Evolutionary conservation across 306 rosid species (phyloP).

Genomic region (Quercus cerris): DNA sequence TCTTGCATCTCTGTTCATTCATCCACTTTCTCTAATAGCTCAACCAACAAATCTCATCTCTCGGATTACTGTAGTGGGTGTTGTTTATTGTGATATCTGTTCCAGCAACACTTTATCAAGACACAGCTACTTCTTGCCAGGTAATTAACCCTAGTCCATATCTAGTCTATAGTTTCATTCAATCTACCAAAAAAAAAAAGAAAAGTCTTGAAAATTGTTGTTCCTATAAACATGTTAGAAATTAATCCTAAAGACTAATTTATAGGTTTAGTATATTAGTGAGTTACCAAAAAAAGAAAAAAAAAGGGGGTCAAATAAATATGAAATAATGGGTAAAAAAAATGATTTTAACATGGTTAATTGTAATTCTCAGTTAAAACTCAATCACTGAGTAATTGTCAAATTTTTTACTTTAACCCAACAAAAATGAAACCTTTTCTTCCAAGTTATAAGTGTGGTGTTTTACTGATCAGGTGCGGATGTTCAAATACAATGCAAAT

Average conservation of each 20-base stretch:
- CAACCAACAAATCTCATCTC: constrained; percentile 25
- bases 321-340: too few relatives aligned
- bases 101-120: constrained; percentile 51
- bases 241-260: too few relatives aligned
- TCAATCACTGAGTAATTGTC: too few relatives aligned
- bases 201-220: neutral
- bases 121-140: constrained; percentile 70
- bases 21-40: constrained; percentile 28
- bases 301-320: too few relatives aligned
- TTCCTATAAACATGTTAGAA: too few relatives aligned
- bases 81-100: constrained; percentile 73
- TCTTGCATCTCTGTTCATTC: constrained; percentile 24
- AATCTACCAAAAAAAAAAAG: too few relatives aligned
- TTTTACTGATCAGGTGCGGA: constrained; percentile 48
- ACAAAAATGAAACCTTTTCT: neutral
- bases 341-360: too few relatives aligned
- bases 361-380: too few relatives aligned
- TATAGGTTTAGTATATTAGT: too few relatives aligned
- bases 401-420: too few relatives aligned
- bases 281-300: too few relatives aligned
- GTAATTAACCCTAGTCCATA: constrained; percentile 20
- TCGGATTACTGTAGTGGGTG: constrained; percentile 57
- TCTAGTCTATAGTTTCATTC: neutral
- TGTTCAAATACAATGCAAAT: constrained; percentile 65
- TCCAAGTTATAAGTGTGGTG: neutral